Evolutionary conservation across 345 rosid genomes (phyloP).

Genomic region (Nasturtium officinale): DNA sequence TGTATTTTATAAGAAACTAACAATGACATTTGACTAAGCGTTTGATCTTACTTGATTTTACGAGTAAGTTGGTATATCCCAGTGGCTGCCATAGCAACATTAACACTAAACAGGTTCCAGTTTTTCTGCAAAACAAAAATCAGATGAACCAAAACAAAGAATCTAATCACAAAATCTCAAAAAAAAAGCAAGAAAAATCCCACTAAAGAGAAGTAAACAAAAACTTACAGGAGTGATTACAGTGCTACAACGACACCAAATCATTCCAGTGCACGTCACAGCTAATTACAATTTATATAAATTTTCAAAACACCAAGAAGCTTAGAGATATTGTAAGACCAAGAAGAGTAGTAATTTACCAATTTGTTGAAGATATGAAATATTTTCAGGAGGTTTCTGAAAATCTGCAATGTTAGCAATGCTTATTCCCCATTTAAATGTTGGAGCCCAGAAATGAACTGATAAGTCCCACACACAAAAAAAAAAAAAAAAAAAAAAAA

Average conservation of each 20-base stretch:
- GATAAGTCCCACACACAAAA: background rate
- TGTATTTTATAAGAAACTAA: background rate
- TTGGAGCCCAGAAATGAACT: slow-evolving; percentile 77
- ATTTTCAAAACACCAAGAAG: background rate
- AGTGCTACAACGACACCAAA: slow-evolving; percentile 80
- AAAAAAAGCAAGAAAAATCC: too few species aligned
- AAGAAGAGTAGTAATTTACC: slow-evolving; percentile 15
- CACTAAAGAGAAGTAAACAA: background rate
- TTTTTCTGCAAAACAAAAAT: slow-evolving; percentile 60
- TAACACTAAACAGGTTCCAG: slow-evolving; percentile 89
- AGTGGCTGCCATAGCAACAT: slow-evolving; percentile 81
- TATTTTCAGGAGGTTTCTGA: slow-evolving; percentile 50
- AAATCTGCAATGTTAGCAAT: slow-evolving; percentile 58
- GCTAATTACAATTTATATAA: slow-evolving; percentile 44
- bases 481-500: too few species aligned
- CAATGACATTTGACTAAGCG: too few species aligned
- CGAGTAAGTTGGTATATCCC: slow-evolving; percentile 84
- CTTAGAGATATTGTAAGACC: background rate
- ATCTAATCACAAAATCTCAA: background rate
- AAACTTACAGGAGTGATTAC: slow-evolving; percentile 78
- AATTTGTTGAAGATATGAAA: slow-evolving; percentile 55
- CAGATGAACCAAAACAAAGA: background rate
- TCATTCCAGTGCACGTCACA: slow-evolving; percentile 69
- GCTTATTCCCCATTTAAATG: slow-evolving; percentile 56
- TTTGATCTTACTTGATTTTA: slow-evolving; percentile 63